Percentiles rank a stretch among this genome's conserved stretches.
Evolutionary conservation across 2,329 filamentous ascomycete genomes (phyloP).

Genomic region (Phyllosticta citribraziliensis): DNA sequence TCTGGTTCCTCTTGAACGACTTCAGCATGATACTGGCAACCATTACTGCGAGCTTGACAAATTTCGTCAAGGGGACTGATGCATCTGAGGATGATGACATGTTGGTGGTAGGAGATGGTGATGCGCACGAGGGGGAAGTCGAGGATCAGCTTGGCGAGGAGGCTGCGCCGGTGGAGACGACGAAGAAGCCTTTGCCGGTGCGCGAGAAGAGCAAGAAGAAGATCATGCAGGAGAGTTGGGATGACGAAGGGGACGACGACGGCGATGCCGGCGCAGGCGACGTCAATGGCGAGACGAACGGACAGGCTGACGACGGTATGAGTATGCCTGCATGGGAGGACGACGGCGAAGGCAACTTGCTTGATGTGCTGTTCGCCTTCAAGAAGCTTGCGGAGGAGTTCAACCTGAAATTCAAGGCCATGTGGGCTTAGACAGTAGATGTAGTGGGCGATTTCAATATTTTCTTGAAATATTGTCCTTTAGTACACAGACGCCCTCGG

Average conservation of each 20-base stretch:
- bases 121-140: slow-evolving; percentile 30
- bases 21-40: slow-evolving; percentile 58
- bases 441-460: neutral
- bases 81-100: slow-evolving; percentile 40
- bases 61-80: slow-evolving; percentile 43
- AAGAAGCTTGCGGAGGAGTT: slow-evolving; percentile 49
- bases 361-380: slow-evolving; percentile 52
- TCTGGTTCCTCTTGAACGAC: slow-evolving; percentile 65
- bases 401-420: slow-evolving; percentile 52
- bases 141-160: slow-evolving; percentile 39
- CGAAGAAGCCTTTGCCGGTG: slow-evolving; percentile 16
- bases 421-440: slow-evolving; percentile 43
- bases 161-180: slow-evolving; percentile 21
- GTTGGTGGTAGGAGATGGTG: slow-evolving; percentile 37
- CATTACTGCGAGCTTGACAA: slow-evolving; percentile 55
- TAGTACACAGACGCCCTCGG: too few species aligned
- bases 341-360: slow-evolving; percentile 36
- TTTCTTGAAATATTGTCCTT: neutral
- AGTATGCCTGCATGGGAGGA: slow-evolving; percentile 32
- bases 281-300: slow-evolving; percentile 6
- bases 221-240: slow-evolving; percentile 32
- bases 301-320: slow-evolving; percentile 1
- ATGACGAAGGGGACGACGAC: slow-evolving; percentile 25
- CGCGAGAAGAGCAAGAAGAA: slow-evolving; percentile 29
- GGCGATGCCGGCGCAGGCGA: slow-evolving; percentile 10